phyloP scores from a whole-genome alignment of 176 grass and related monocot species.

The Oryza nivara region DNA sequence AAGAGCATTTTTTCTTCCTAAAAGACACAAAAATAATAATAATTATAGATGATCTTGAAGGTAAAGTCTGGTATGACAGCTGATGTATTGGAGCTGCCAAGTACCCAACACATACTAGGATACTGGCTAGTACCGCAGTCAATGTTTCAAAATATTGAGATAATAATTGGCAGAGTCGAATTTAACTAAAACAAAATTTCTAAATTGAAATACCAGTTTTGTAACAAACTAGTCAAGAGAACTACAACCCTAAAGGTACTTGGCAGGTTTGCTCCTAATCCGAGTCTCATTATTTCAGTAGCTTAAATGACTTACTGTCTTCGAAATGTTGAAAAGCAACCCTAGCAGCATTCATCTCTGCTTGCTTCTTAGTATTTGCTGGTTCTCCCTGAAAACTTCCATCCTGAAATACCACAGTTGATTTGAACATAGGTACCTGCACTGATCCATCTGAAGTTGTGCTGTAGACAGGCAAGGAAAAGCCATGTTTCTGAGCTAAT shows the following conservation, averaged over 20 bases:
- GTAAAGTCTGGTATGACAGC: not conserved
- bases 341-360: slow-evolving; percentile 67
- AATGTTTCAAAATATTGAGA: not conserved
- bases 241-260: not conserved
- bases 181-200: slow-evolving; percentile 13
- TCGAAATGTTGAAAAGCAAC: slow-evolving; percentile 60
- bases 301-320: slow-evolving; percentile 57
- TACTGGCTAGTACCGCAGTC: not conserved
- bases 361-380: slow-evolving; percentile 72
- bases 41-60: not conserved
- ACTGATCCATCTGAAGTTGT: slow-evolving; percentile 43
- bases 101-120: not conserved
- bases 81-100: not conserved
- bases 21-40: not conserved
- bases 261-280: slow-evolving; percentile 9
- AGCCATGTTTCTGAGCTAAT: slow-evolving; percentile 58
- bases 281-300: slow-evolving; percentile 29
- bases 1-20: slow-evolving; percentile 31
- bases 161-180: slow-evolving; percentile 4
- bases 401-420: slow-evolving; percentile 62
- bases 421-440: slow-evolving; percentile 41
- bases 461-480: slow-evolving; percentile 56
- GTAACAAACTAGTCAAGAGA: slow-evolving; percentile 1
- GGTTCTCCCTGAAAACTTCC: slow-evolving; percentile 54
- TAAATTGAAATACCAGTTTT: slow-evolving; percentile 2